These are phyloP conservation scores for Ichthyophthirius multifiliis DNA, from an alignment of 169 alveolate species.

Conservation along the genomic window DNA sequence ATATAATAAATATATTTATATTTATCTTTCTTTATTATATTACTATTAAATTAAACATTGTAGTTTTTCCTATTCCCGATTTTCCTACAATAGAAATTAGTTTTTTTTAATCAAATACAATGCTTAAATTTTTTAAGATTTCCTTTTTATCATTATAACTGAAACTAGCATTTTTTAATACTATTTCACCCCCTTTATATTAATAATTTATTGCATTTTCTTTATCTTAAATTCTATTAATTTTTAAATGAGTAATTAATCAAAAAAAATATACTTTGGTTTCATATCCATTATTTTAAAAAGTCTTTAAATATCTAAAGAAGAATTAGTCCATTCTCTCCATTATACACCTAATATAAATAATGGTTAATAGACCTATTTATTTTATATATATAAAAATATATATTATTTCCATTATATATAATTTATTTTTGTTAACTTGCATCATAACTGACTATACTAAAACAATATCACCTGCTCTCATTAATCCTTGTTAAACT, in stretches of 20 bases:
- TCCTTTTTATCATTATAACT: slow-evolving; percentile 42
- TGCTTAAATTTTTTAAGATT: slow-evolving; percentile 44
- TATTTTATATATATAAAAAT: background rate
- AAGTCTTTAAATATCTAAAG: slow-evolving; percentile 31
- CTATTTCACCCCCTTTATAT: slow-evolving; percentile 46
- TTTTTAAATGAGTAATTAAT: background rate
- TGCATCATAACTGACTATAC: slow-evolving; percentile 30
- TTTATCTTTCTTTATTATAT: background rate
- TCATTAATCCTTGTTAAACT: slow-evolving; percentile 20
- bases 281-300: slow-evolving; percentile 18
- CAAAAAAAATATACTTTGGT: slow-evolving; percentile 2
- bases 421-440: background rate
- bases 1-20: too few relatives aligned
- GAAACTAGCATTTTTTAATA: slow-evolving; percentile 48
- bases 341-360: slow-evolving; percentile 24
- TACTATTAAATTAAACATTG: slow-evolving; percentile 49
- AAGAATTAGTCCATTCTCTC: slow-evolving; percentile 39
- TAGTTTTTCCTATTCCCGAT: slow-evolving; percentile 68
- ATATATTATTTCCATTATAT: background rate
- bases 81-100: slow-evolving; percentile 66
- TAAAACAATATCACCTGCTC: slow-evolving; percentile 38
- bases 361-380: slow-evolving; percentile 18
- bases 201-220: slow-evolving; percentile 15
- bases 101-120: slow-evolving; percentile 40
- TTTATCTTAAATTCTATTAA: background rate